Base-by-base conservation (phyloP, 2,329 filamentous ascomycete species). In the Fusarium pilosicola region DNA sequence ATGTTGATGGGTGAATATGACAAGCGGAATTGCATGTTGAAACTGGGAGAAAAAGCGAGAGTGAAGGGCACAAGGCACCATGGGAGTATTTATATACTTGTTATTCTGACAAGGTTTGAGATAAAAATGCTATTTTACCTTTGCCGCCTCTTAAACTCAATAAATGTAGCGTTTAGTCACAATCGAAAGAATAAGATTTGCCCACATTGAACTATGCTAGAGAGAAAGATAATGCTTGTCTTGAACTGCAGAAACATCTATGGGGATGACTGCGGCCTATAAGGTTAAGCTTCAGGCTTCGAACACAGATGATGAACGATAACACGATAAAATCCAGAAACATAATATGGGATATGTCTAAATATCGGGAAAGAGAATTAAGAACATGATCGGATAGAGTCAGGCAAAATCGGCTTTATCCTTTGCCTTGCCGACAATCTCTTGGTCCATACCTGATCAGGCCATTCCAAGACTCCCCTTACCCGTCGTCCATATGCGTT, bases 1-100 rank as follows among this genome's bases (percentile, higher is more conserved):
- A 54, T 54, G 2, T n/a, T 39, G 24, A 38, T 13, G 20, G 14
- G 5, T 1, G 24, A 28, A 28, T 11, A 18, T 15, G 32, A 24
- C 5, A 28, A 14, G 17, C 4, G 3, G 7, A 11, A 34, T 2
- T 0, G 14, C 4, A 8, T 11, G 4, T 8, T 34, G 12, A 51
- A 4, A n/a, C 18, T 24, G n/a, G 2, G 12, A 34, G 17, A 24
- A 11, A 5, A 3, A 14, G 17, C 7, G 14, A 51, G 1, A 7
- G 46, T n/a, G 12, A 3, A 18, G n/a, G 10, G 2, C 13, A 28
- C 5, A 46, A 28, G 8, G 18, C 44, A 46, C 24, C 0, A 3
- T 28, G 1, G 8, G 1, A 6, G 6, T 20, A 20, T 34, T 51
- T 51, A 51, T 34, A 51, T 2, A 34, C 6, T 52, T n/a, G 9